Evolutionary conservation across 495 filamentous ascomycete species (phyloP), one percentile per base, ranked within the genome.

Genomic region (Cercophora sp.): DNA sequence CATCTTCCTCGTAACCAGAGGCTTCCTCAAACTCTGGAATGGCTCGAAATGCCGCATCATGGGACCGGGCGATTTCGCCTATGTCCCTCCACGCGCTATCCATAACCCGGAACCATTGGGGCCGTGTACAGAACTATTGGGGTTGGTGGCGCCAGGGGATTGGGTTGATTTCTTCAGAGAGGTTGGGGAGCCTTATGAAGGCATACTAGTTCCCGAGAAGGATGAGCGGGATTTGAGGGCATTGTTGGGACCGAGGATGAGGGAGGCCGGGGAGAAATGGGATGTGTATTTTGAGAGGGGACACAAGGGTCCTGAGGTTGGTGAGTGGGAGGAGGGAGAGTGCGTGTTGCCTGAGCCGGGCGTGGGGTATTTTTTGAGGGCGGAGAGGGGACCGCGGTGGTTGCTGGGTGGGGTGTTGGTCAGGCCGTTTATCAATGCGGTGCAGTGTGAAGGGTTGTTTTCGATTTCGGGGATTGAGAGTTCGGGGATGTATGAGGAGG

Each of bases 91-190:
- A 31, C 71, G 74, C 63, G 34, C 63, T 57, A 10, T 42, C 31
- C 43, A 39, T 18, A 29, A 42, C 13, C 44, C 39, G 15, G 45
- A 34, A 25, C 18, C 25, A 10, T 55, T 10, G 51, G 32, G 26
- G 20, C 56, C 27, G 16, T 16, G 51, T 31, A 13, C 45, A 72
- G 73, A 68, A 56, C 41, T 61, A 40, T 66, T 68, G 39, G 73
- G 73, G 32, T 47, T 78, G 8, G 69, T 76, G 26, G 73, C 70
- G 3, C 75, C 75, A n/a, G 73, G 75, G n/a, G 75, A 74, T 58
- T 78, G 72, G 75, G 69, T 74, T 10, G 75, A 78, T 45, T 75
- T 78, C 61, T 78, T 78, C 65, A 72, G 75, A 36, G 65, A 75
- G 52, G 66, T 78, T 36, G 71, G 70, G 22, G 75, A 78, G 58